Conservation (phyloP, 2,329 filamentous ascomycete genomes). For the Aspergillus tamarii region DNA sequence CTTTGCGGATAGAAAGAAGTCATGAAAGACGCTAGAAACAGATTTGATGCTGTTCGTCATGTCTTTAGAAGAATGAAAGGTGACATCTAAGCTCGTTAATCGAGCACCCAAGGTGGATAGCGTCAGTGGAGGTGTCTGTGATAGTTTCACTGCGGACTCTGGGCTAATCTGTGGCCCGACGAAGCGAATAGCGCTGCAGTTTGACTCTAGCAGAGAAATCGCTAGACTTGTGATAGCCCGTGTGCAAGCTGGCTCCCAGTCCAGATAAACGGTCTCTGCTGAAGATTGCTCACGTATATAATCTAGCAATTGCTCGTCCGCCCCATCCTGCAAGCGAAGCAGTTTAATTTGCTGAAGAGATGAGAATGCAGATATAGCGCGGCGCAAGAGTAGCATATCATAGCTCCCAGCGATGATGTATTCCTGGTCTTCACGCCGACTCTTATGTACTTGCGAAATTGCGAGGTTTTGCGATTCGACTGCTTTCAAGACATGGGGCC, state of each 20-base stretch:
- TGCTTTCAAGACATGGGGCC: slow-evolving; percentile 28
- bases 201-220: slow-evolving; percentile 58
- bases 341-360: slow-evolving; percentile 67
- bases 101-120: slow-evolving; percentile 57
- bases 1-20: slow-evolving; percentile 61
- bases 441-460: slow-evolving; percentile 32
- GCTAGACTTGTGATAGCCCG: slow-evolving; percentile 64
- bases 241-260: slow-evolving; percentile 66
- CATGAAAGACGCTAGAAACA: slow-evolving; percentile 60
- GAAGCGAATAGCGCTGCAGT: slow-evolving; percentile 62
- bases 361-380: slow-evolving; percentile 61
- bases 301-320: slow-evolving; percentile 58
- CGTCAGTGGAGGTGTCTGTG: slow-evolving; percentile 50
- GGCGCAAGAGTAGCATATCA: slow-evolving; percentile 57
- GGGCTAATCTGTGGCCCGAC: slow-evolving; percentile 66
- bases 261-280: slow-evolving; percentile 54
- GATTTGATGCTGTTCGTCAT: slow-evolving; percentile 61
- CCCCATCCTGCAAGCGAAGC: slow-evolving; percentile 62
- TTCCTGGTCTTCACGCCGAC: slow-evolving; percentile 40
- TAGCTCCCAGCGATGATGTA: slow-evolving; percentile 54
- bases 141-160: slow-evolving; percentile 58
- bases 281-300: slow-evolving; percentile 54
- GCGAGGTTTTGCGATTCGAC: slow-evolving; percentile 25
- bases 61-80: slow-evolving; percentile 62
- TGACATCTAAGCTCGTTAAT: slow-evolving; percentile 65